Evolutionary conservation across 192 early-diverging fungal genomes (phyloP).

Genomic region (Gorgonomyces haynaldii): DNA sequence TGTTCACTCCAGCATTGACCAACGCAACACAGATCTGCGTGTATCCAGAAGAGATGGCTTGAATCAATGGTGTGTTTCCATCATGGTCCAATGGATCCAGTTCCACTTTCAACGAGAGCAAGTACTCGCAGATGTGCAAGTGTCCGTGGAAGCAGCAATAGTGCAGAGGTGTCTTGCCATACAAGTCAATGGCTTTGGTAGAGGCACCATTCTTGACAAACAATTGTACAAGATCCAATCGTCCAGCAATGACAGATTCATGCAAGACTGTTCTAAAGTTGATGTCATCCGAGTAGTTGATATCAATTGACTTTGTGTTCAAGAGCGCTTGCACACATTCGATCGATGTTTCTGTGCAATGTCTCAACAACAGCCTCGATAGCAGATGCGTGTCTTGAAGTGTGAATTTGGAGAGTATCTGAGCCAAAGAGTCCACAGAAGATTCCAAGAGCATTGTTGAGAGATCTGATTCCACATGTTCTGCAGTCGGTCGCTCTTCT

Average conservation of each 20-base stretch:
- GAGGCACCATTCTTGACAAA: slow-evolving; percentile 32
- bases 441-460: too few species aligned
- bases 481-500: too few species aligned
- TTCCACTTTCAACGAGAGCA: slow-evolving; percentile 20
- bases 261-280: slow-evolving; percentile 83
- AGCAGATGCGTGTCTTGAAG: slow-evolving; percentile 17
- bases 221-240: slow-evolving; percentile 53
- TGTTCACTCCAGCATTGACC: slow-evolving; percentile 49
- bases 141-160: slow-evolving; percentile 91
- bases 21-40: slow-evolving; percentile 62
- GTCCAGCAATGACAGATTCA: slow-evolving; percentile 75
- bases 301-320: slow-evolving; percentile 56
- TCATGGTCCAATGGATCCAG: slow-evolving; percentile 75
- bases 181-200: slow-evolving; percentile 56
- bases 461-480: too few species aligned
- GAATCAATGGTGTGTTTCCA: slow-evolving; percentile 74
- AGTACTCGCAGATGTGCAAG: slow-evolving; percentile 26
- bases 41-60: slow-evolving; percentile 77
- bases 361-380: slow-evolving; percentile 63
- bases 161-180: slow-evolving; percentile 80
- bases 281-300: slow-evolving; percentile 83
- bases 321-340: slow-evolving; percentile 48
- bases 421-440: too few species aligned
- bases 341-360: slow-evolving; percentile 39
- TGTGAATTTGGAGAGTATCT: too few species aligned